phyloP scores from a whole-genome alignment of 1,139 yeast genomes.

The Suhomyces atakaporum region DNA sequence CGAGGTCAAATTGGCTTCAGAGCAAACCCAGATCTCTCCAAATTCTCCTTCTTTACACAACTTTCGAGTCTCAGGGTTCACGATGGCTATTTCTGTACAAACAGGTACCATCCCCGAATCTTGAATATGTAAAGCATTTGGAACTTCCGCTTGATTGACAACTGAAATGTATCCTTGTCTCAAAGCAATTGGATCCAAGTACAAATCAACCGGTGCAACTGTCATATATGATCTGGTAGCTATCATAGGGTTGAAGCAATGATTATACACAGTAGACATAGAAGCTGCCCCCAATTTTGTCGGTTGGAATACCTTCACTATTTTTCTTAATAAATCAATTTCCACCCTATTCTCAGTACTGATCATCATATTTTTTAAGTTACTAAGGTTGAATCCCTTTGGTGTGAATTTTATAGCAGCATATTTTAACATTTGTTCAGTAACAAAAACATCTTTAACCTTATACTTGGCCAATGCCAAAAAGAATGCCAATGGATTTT shows the following conservation, averaged over 20 bases:
- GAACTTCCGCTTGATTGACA: constrained; percentile 70
- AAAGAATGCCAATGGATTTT: constrained; percentile 73
- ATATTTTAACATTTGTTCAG: constrained; percentile 81
- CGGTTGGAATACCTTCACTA: constrained; percentile 63
- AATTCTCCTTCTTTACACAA: constrained; percentile 90
- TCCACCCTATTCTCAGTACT: constrained; percentile 79
- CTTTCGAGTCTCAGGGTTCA: constrained; percentile 84
- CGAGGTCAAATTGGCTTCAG: constrained; percentile 75
- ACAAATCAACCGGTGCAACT: constrained; percentile 84
- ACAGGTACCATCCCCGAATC: constrained; percentile 97
- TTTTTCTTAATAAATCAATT: constrained; percentile 56
- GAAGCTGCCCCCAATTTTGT: constrained; percentile 70
- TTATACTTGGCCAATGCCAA: constrained; percentile 72
- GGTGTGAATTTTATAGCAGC: constrained; percentile 67
- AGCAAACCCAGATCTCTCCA: constrained; percentile 96
- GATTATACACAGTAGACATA: constrained; percentile 76
- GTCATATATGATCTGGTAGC: constrained; percentile 86
- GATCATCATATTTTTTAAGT: constrained; percentile 80
- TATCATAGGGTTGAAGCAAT: constrained; percentile 78
- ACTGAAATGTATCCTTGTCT: constrained; percentile 84
- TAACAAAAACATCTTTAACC: constrained; percentile 84
- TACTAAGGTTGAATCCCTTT: constrained; percentile 62
- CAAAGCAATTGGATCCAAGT: constrained; percentile 83
- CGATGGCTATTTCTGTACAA: constrained; percentile 90
- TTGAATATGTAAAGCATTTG: constrained; percentile 74